phyloP scores from a whole-genome alignment of 768 basidiomycete genomes.

The Phanerochaete carnosa region DNA sequence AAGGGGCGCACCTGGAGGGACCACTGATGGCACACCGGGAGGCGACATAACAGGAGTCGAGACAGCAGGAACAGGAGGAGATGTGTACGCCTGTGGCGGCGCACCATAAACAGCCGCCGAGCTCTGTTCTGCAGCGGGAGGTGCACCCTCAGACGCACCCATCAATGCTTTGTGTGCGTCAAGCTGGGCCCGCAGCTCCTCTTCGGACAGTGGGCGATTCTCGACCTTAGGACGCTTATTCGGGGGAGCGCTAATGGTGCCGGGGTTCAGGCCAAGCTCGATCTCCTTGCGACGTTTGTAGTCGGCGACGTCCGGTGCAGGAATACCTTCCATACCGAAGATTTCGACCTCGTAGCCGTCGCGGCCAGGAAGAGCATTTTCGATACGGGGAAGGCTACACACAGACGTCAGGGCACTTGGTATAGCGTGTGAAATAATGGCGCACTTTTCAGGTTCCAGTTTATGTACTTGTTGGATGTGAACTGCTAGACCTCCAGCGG shows the following conservation, averaged over 20 bases:
- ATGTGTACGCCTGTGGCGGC: conserved; percentile 67
- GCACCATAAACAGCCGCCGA: conserved; percentile 68
- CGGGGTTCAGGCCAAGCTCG: conserved; percentile 82
- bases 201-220: conserved; percentile 74
- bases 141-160: conserved; percentile 49
- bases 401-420: conserved; percentile 6
- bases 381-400: conserved; percentile 76
- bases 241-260: conserved; percentile 77
- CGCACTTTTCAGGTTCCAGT: conserved; percentile 82
- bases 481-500: conserved; percentile 95
- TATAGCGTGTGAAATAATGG: background rate
- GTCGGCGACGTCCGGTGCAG: conserved; percentile 89
- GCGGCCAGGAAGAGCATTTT: conserved; percentile 93
- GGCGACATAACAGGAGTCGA: conserved; percentile 31
- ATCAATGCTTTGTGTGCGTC: conserved; percentile 91
- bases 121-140: conserved; percentile 38
- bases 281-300: conserved; percentile 96
- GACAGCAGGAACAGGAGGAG: conserved; percentile 27
- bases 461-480: conserved; percentile 99
- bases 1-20: conserved; percentile 24
- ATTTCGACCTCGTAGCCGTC: conserved; percentile 99
- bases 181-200: conserved; percentile 81
- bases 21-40: conserved; percentile 32
- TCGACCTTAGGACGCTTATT: conserved; percentile 80
- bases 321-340: conserved; percentile 99